Evolutionary conservation across 345 rosid genomes (phyloP), one percentile per base, ranked within the genome.

Genomic region (Moricandia arvensis): DNA sequence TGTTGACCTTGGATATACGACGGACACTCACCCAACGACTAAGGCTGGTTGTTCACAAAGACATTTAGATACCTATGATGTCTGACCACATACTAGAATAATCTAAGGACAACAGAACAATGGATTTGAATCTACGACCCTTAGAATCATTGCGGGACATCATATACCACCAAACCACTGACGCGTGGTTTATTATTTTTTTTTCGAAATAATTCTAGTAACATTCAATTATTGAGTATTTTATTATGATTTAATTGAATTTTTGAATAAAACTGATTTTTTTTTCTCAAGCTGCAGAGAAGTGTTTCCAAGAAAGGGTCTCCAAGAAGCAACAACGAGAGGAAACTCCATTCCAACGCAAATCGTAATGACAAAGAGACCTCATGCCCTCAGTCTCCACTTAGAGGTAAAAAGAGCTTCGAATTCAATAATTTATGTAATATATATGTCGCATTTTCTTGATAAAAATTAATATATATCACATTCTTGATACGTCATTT

Each of bases 281-380:
- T 1, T 31, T 61, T 35, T 9, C 6, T 77, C 68, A 82, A 85
- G 85, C 76, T 89, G 87, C 93, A 91, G 91, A 88, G 87, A 83
- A 86, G 72, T 78, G 83, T 89, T 59, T 89, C 97, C 45, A 84
- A 89, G 73, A 91, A 91, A 82, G 94, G 91, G 80, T 76, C 88
- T 30, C 72, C 67, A 1, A 68, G 82, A 51, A 88, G 95, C 43
- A 80, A 81, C 47, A 67, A 69, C 24, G 88, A 86, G 75, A 83
- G 83, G 81, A 89, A 85, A 75, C 73, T 72, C 10, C 80, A 78
- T 57, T 75, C 74, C n/a, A 82, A 79, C 73, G 37, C 83, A 12
- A 73, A 73, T 71, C 74, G 78, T n/a, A 82, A 75, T 71, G 89
- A 85, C 53, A 83, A 76, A 69, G 90, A 85, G 47, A 51, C 73